Evolutionary conservation across 1,284 basidiomycete species (phyloP).

Genomic region (Naganishia cerealis): DNA sequence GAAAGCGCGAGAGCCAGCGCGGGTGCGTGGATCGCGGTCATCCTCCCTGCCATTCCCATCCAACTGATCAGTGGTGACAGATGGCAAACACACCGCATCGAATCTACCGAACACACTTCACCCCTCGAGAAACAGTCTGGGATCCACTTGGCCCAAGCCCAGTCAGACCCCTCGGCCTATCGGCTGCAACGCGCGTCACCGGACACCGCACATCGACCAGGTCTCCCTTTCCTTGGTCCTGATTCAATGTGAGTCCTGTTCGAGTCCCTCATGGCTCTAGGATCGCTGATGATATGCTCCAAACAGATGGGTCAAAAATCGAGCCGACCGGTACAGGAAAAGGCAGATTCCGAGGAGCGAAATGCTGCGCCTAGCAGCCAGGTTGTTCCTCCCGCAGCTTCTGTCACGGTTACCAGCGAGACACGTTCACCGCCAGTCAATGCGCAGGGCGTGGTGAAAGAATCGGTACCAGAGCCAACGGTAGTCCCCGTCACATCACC

Average conservation of each 20-base stretch:
- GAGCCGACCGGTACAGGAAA: constrained; percentile 8
- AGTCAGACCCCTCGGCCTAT: not conserved
- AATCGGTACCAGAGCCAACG: not conserved
- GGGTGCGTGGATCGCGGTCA: too few relatives aligned
- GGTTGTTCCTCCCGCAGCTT: not conserved
- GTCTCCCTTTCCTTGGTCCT: not conserved
- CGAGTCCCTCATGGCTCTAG: not conserved
- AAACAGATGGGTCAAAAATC: constrained; percentile 19
- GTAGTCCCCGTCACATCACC: not conserved
- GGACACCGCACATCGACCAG: not conserved
- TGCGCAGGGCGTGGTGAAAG: not conserved
- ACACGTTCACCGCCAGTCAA: not conserved
- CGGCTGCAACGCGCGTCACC: not conserved
- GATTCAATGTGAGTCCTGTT: not conserved
- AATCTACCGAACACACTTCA: too few relatives aligned
- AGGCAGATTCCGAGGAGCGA: not conserved
- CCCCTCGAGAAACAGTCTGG: not conserved
- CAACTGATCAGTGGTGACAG: too few relatives aligned
- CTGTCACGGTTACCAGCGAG: constrained; percentile 1
- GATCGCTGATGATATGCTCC: not conserved
- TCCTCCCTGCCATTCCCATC: too few relatives aligned
- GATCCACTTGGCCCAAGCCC: not conserved
- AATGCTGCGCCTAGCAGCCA: not conserved
- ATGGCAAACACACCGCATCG: not conserved
- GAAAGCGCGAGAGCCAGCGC: too few relatives aligned